These are phyloP conservation scores for Vitis rotundifolia DNA, from an alignment of 164 flowering plant species.

Conservation along the genomic window DNA sequence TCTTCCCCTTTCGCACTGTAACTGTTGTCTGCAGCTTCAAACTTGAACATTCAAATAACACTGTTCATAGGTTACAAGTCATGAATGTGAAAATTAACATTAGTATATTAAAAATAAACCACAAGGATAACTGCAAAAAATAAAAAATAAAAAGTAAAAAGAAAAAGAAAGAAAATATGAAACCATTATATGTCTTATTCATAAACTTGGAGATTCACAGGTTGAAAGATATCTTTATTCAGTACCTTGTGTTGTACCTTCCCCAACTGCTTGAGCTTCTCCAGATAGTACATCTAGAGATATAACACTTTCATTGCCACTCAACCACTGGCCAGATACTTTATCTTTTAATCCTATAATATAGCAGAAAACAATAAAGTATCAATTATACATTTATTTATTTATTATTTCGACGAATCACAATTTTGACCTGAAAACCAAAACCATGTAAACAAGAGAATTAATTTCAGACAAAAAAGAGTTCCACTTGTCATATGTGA, in stretches of 20 bases:
- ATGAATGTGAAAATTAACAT: not conserved
- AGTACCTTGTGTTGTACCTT: conserved; percentile 69
- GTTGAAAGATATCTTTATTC: not conserved
- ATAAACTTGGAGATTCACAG: not conserved
- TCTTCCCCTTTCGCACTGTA: conserved; percentile 44
- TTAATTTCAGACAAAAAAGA: not conserved
- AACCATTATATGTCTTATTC: not conserved
- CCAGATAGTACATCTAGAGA: conserved; percentile 56
- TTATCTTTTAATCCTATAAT: conserved; percentile 42
- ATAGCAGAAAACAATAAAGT: not conserved
- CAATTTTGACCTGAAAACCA: not conserved
- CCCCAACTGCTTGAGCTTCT: conserved; percentile 61
- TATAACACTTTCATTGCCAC: conserved; percentile 64
- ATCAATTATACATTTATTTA: not conserved
- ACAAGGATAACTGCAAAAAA: not conserved
- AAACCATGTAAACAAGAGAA: not conserved
- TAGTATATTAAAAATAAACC: not conserved
- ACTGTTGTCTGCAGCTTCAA: conserved; percentile 61
- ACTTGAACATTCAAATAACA: conserved; percentile 42
- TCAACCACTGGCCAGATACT: conserved; percentile 59
- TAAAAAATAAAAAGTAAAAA: too few relatives aligned
- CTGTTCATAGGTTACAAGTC: conserved; percentile 33
- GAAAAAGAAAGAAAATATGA: not conserved
- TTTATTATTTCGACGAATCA: not conserved
- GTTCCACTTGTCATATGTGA: not conserved